Percentiles rank a stretch among this genome's conserved stretches.
phyloP scores from a whole-genome alignment of 2,329 filamentous ascomycete genomes.

The Phoma herbarum region DNA sequence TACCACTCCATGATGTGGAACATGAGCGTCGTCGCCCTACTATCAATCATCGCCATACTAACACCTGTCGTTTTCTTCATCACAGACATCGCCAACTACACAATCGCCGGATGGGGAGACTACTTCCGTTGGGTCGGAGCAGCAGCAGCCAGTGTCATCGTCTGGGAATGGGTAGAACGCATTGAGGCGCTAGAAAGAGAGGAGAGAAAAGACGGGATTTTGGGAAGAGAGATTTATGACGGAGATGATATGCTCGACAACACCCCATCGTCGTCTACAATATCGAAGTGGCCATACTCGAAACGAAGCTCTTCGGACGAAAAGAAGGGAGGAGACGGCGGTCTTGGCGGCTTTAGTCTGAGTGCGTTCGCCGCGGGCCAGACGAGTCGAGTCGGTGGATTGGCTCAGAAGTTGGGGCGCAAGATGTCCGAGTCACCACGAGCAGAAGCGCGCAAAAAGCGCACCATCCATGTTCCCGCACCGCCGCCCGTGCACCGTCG shows the following conservation, averaged over 20 bases:
- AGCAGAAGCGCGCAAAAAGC: constrained; percentile 42
- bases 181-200: constrained; percentile 93
- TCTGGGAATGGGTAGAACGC: constrained; percentile 97
- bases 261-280: constrained; percentile 64
- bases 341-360: constrained; percentile 28
- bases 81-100: constrained; percentile 83
- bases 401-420: constrained; percentile 42
- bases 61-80: constrained; percentile 95
- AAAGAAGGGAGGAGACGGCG: constrained; percentile 35
- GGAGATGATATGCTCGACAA: constrained; percentile 90
- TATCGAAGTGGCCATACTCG: constrained; percentile 59
- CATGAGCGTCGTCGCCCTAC: constrained; percentile 78
- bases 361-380: constrained; percentile 40
- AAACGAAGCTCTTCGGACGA: constrained; percentile 47
- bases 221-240: constrained; percentile 90
- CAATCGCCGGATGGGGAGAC: constrained; percentile 91
- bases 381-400: constrained; percentile 34
- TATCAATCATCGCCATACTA: constrained; percentile 82
- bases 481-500: constrained; percentile 41
- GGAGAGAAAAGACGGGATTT: constrained; percentile 91
- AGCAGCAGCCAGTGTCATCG: constrained; percentile 91
- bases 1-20: constrained; percentile 92
- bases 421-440: constrained; percentile 40
- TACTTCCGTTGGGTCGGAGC: constrained; percentile 97
- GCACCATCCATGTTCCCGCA: constrained; percentile 46